These are phyloP conservation scores for Xerocomus brunneocitrinus DNA, from an alignment of 768 basidiomycete genomes.

Conservation along the genomic window DNA sequence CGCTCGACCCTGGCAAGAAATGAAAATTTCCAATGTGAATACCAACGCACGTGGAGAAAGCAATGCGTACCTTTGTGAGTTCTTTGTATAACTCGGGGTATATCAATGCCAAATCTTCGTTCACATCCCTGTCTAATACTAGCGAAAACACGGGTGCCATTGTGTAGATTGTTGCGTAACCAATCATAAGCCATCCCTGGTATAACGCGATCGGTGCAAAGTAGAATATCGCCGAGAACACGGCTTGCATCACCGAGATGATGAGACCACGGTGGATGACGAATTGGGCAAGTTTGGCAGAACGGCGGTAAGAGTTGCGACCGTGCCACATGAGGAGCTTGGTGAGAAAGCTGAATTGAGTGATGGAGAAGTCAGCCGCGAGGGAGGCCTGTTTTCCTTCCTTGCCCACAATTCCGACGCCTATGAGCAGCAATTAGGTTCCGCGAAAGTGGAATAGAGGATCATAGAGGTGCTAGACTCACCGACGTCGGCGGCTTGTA, in stretches of 20 bases:
- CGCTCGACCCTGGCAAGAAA: slow-evolving; percentile 70
- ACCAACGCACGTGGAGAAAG: background rate
- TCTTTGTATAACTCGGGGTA: slow-evolving; percentile 99
- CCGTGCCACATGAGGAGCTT: slow-evolving; percentile 99
- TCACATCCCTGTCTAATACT: slow-evolving; percentile 93
- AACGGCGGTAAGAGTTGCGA: slow-evolving; percentile 96
- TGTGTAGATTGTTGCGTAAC: slow-evolving; percentile 93
- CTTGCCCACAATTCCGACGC: slow-evolving; percentile 97
- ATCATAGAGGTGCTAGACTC: slow-evolving; percentile 30
- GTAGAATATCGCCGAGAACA: slow-evolving; percentile 89
- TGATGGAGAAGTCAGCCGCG: slow-evolving; percentile 98
- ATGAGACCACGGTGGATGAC: slow-evolving; percentile 97
- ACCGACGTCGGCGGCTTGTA: slow-evolving; percentile 98
- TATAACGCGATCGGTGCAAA: slow-evolving; percentile 96
- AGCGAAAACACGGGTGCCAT: slow-evolving; percentile 99
- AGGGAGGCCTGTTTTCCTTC: slow-evolving; percentile 98
- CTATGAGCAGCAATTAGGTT: slow-evolving; percentile 34
- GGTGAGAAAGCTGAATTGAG: slow-evolving; percentile 92
- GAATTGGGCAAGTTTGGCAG: slow-evolving; percentile 96
- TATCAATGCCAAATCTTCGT: slow-evolving; percentile 87
- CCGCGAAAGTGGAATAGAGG: background rate
- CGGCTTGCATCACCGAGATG: slow-evolving; percentile 97
- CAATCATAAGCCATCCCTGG: slow-evolving; percentile 97
- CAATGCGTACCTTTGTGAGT: slow-evolving; percentile 71
- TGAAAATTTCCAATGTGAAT: background rate